Evolutionary conservation across 1,284 basidiomycete species (phyloP).

Genomic region (Pseudozyma sp.): DNA sequence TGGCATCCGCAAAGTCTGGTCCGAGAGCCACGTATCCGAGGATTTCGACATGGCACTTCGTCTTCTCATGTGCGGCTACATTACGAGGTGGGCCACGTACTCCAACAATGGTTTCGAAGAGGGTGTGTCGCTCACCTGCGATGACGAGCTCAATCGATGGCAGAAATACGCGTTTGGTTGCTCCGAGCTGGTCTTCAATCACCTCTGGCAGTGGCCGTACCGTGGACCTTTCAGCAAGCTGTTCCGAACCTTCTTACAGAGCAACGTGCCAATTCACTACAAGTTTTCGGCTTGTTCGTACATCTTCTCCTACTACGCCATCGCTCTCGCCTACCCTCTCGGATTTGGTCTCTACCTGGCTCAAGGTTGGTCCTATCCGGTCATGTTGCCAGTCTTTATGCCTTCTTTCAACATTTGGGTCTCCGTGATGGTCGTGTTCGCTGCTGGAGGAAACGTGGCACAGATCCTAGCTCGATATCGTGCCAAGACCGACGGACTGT

Average conservation of each 20-base stretch:
- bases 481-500: slow-evolving; percentile 75
- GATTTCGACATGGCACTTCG: slow-evolving; percentile 81
- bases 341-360: slow-evolving; percentile 79
- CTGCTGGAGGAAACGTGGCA: slow-evolving; percentile 78
- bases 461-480: slow-evolving; percentile 81
- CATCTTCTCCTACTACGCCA: slow-evolving; percentile 83
- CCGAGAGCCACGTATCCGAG: slow-evolving; percentile 82
- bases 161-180: slow-evolving; percentile 84
- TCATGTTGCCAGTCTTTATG: slow-evolving; percentile 75
- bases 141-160: slow-evolving; percentile 85
- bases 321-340: slow-evolving; percentile 77
- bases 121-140: slow-evolving; percentile 80
- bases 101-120: slow-evolving; percentile 84
- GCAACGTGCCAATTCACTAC: slow-evolving; percentile 74
- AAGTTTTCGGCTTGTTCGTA: slow-evolving; percentile 78
- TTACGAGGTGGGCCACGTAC: slow-evolving; percentile 85
- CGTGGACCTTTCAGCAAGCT: slow-evolving; percentile 82
- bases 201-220: slow-evolving; percentile 76
- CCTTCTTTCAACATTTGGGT: slow-evolving; percentile 78
- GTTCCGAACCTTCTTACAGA: slow-evolving; percentile 78
- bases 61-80: slow-evolving; percentile 72
- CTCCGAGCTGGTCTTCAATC: slow-evolving; percentile 68
- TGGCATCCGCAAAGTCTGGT: slow-evolving; percentile 80
- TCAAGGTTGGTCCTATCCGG: slow-evolving; percentile 76
- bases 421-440: slow-evolving; percentile 81